These are phyloP conservation scores for Closterium sp. DNA, from an alignment of 139 green algal genomes.

Conservation along the genomic window DNA sequence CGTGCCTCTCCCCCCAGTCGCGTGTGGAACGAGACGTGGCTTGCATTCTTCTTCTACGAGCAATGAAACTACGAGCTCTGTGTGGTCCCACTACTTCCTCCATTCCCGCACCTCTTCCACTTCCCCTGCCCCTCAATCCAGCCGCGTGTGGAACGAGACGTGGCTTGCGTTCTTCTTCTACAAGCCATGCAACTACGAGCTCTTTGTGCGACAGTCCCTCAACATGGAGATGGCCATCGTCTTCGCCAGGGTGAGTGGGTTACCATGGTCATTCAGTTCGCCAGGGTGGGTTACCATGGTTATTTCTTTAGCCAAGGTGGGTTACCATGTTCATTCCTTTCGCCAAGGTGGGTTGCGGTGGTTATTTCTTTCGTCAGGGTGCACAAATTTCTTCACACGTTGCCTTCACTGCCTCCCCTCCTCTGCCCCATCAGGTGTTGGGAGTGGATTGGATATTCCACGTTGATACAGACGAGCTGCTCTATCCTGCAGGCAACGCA, in stretches of 20 bases:
- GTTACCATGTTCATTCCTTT: too few relatives aligned
- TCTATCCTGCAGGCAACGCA: slow-evolving; percentile 72
- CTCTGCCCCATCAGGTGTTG: slow-evolving; percentile 28
- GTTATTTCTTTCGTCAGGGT: too few relatives aligned
- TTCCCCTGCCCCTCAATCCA: neutral
- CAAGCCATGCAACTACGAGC: slow-evolving; percentile 85
- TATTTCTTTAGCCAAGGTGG: too few relatives aligned
- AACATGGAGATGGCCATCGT: slow-evolving; percentile 83
- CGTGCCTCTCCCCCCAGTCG: slow-evolving; percentile 22
- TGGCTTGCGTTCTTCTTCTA: slow-evolving; percentile 82
- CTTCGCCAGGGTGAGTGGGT: slow-evolving; percentile 58
- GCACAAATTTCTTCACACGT: too few relatives aligned
- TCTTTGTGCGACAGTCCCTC: slow-evolving; percentile 78
- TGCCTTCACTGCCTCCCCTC: too few relatives aligned
- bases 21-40: slow-evolving; percentile 83
- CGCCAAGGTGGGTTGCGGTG: too few relatives aligned
- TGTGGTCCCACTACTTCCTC: slow-evolving; percentile 49
- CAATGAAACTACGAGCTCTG: slow-evolving; percentile 88
- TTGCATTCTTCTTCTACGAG: slow-evolving; percentile 79
- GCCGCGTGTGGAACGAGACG: slow-evolving; percentile 78
- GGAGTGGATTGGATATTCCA: slow-evolving; percentile 76
- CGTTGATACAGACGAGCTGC: slow-evolving; percentile 82
- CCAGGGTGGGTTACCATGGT: slow-evolving; percentile 10
- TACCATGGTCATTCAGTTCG: neutral
- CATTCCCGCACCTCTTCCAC: neutral